Conservation (phyloP, 140 eudicot genomes). For the Ambrosia hybrid region DNA sequence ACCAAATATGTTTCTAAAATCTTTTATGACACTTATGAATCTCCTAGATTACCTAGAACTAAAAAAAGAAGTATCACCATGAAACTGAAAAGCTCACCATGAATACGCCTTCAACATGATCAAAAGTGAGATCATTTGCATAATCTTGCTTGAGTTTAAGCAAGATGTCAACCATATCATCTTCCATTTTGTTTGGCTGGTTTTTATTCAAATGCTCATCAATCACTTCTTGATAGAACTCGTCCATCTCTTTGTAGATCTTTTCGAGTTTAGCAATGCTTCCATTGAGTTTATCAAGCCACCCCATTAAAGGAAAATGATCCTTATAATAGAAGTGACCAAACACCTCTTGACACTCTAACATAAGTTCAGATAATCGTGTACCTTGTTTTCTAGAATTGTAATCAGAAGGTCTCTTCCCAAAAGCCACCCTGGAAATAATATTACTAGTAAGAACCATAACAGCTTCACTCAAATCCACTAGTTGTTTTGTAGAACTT, state of each 20-base stretch:
- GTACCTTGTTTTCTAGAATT: neutral
- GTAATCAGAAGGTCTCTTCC: neutral
- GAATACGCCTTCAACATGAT: too few species aligned
- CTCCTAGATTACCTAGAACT: conserved; percentile 38
- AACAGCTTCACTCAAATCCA: conserved; percentile 31
- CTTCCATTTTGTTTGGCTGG: too few species aligned
- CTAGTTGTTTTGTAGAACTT: neutral
- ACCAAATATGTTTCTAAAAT: too few species aligned
- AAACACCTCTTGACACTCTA: conserved; percentile 18
- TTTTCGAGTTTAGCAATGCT: too few species aligned
- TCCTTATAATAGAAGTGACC: neutral
- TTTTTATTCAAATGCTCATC: too few species aligned
- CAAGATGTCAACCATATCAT: too few species aligned
- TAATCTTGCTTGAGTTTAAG: too few species aligned
- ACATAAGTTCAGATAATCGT: conserved; percentile 25
- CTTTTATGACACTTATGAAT: neutral
- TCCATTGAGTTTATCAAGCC: too few species aligned
- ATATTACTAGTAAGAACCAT: conserved; percentile 26
- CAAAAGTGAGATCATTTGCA: too few species aligned
- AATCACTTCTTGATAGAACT: too few species aligned
- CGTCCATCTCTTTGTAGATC: too few species aligned
- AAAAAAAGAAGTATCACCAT: conserved; percentile 39
- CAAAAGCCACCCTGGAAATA: neutral
- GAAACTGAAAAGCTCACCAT: neutral
- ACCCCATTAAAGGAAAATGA: too few species aligned